phyloP scores from a whole-genome alignment of 352 stramenopile genomes.

The Pythium aristosporum region DNA sequence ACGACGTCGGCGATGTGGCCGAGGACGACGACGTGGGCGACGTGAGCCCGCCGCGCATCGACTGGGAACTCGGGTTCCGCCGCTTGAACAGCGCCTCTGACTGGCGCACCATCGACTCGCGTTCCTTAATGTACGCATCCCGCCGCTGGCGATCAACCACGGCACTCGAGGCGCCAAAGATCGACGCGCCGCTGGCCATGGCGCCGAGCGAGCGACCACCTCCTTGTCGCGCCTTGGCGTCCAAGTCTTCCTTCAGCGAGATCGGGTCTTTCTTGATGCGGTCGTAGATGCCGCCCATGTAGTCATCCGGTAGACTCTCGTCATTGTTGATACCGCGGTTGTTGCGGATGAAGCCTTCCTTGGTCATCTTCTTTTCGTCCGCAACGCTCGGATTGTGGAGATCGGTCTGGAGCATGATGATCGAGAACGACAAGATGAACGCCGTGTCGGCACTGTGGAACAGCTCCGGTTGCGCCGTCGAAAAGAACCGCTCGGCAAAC shows the following conservation, averaged over 20 bases:
- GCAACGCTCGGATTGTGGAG: slow-evolving; percentile 99
- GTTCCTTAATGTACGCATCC: slow-evolving; percentile 85
- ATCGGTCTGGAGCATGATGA: slow-evolving; percentile 91
- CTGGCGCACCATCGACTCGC: slow-evolving; percentile 78
- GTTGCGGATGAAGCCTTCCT: slow-evolving; percentile 95
- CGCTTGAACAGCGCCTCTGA: slow-evolving; percentile 80
- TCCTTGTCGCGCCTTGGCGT: slow-evolving; percentile 42
- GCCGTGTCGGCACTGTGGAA: slow-evolving; percentile 96
- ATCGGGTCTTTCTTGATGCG: slow-evolving; percentile 96
- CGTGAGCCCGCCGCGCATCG: slow-evolving; percentile 4
- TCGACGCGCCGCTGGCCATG: slow-evolving; percentile 34
- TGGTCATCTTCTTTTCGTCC: slow-evolving; percentile 97
- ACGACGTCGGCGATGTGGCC: slow-evolving; percentile 2
- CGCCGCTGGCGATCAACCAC: slow-evolving; percentile 62
- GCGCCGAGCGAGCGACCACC: slow-evolving; percentile 28
- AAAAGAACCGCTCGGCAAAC: slow-evolving; percentile 94
- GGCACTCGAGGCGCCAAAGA: slow-evolving; percentile 66
- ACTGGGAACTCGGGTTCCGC: slow-evolving; percentile 33
- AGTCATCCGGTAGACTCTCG: slow-evolving; percentile 93
- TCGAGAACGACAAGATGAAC: slow-evolving; percentile 97
- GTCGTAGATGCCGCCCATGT: slow-evolving; percentile 94
- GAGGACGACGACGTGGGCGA: slow-evolving; percentile 5
- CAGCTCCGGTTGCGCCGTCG: slow-evolving; percentile 69
- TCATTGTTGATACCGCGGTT: slow-evolving; percentile 98
- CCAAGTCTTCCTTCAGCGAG: slow-evolving; percentile 96